These are phyloP conservation scores for Diplocarpon mali DNA, from an alignment of 2,329 filamentous ascomycete genomes.

Conservation along the genomic window DNA sequence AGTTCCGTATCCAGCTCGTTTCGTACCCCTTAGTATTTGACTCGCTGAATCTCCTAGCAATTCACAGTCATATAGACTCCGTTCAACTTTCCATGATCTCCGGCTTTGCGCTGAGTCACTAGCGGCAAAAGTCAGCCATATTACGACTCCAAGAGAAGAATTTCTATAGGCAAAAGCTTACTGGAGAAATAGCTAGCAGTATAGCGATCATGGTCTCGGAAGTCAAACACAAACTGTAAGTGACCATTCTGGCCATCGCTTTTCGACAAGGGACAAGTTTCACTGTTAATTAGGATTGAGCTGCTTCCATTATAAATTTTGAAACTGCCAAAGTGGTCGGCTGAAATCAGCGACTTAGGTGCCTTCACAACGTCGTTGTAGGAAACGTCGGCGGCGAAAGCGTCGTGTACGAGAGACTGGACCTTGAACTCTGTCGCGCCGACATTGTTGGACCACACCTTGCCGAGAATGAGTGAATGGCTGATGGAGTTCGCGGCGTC, in stretches of 20 bases:
- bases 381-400: neutral
- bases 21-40: neutral
- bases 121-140: neutral
- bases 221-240: slow-evolving; percentile 8
- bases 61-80: slow-evolving; percentile 9
- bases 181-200: neutral
- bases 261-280: slow-evolving; percentile 1
- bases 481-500: neutral
- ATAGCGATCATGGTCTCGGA: neutral
- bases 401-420: slow-evolving; percentile 2
- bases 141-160: neutral
- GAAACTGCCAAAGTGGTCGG: slow-evolving; percentile 1
- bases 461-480: no score
- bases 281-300: slow-evolving; percentile 2
- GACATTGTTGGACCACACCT: no score
- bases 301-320: neutral
- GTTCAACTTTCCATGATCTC: neutral
- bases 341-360: neutral
- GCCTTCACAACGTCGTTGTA: slow-evolving; percentile 5
- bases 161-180: neutral
- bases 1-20: neutral
- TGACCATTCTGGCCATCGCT: slow-evolving; percentile 1
- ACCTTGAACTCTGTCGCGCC: neutral
- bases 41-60: neutral
- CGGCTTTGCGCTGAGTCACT: neutral